Evolutionary conservation across 1,284 basidiomycete species (phyloP), one percentile per base, ranked within the genome.

Genomic region (Cutaneotrichosporon cutaneum): DNA sequence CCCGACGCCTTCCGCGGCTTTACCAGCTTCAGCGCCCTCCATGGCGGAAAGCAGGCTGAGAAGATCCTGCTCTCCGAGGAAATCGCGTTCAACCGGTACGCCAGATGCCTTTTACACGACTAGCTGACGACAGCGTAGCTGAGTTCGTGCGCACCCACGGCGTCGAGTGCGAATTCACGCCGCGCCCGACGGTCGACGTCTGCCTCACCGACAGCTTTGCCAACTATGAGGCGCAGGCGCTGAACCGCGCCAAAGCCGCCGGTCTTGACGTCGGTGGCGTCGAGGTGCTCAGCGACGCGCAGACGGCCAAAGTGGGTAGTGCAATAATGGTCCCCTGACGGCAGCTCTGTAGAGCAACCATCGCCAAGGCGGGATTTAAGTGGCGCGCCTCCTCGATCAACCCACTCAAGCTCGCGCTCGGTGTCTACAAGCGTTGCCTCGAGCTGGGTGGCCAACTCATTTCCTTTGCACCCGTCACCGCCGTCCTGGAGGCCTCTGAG

Each of bases 361-460:
- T 63, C 4, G 70, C 70, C 9, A 56, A 59, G 52, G 60, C 61
- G 7, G 66, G 67, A 8, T 71, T 56, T 53, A 60, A 67, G 22
- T 75, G 74, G 72, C 58, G 59, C 32, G 75, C 74, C 5, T 70
- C 72, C 32, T 72, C 71, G 16, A 52, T 76, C 33, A 72, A 76
- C 59, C 75, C 75, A 9, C 70, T 71, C 27, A 70, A 75, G 54
- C 68, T 75, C 33, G 67, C 66, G 10, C 63, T 69, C 4, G 71
- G 64, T 10, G 68, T 76, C 9, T 70, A 74, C 52, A 45, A 44
- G 13, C 32, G 67, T 26, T 67, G 66, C 50, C 45, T 51, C 36
- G 51, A 54, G 3, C 36, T 54, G 10, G 70, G 65, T 1, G 70
- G 73, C 36, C 58, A 61, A 22, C 62, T 72, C 0, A 72, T 64